A percentile compares a stretch with the other conserved stretches of the same genome.
phyloP scores from a whole-genome alignment of 176 grass and related monocot species.

The Eragrostis nindensis region DNA sequence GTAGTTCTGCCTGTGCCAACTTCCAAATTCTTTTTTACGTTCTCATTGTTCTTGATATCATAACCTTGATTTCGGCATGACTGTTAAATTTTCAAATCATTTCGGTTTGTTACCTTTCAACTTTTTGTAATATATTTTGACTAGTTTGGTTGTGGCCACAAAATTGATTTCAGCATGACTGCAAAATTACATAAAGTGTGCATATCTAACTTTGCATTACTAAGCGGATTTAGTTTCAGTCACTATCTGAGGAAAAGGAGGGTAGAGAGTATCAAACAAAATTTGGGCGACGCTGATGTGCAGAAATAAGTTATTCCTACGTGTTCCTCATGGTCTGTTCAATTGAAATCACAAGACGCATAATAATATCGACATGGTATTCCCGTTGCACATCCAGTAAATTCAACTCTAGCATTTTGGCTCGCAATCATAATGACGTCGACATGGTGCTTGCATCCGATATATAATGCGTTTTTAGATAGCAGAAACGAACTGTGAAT shows the following conservation, averaged over 20 bases:
- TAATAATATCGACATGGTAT: not conserved
- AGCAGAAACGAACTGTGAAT: not conserved
- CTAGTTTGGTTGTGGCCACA: not conserved
- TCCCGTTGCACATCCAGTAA: not conserved
- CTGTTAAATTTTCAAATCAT: no score
- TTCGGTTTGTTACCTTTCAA: no score
- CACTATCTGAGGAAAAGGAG: not conserved
- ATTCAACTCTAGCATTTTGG: not conserved
- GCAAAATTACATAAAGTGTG: not conserved
- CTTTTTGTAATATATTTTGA: no score
- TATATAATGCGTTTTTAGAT: not conserved
- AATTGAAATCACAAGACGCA: slow-evolving; percentile 22
- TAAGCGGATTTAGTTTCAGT: not conserved
- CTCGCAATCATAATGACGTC: not conserved
- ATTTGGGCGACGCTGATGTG: not conserved
- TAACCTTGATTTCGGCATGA: no score
- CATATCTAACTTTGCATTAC: not conserved
- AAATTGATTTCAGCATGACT: not conserved
- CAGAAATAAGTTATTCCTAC: not conserved
- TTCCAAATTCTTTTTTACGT: no score
- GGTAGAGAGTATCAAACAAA: not conserved
- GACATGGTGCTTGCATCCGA: no score
- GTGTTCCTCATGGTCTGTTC: not conserved
- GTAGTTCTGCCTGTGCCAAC: no score
- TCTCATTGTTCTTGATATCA: no score